Conservation (phyloP, 139 green algal species). For the Chlorella sorokiniana region DNA sequence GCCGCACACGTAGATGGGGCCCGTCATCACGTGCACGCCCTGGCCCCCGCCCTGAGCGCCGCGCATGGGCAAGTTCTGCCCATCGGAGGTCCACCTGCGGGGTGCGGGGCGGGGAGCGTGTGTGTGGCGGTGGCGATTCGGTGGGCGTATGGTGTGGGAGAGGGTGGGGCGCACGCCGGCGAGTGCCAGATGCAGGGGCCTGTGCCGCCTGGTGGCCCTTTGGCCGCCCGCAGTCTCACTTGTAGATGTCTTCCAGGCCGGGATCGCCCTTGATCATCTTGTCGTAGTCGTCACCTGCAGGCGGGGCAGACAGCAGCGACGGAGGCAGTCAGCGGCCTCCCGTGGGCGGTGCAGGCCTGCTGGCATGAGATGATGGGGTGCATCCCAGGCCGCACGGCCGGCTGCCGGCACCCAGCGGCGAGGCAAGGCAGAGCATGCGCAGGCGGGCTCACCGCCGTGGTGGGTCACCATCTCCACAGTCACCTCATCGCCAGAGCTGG, state of each 20-base stretch:
- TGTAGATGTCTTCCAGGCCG: slow-evolving; percentile 66
- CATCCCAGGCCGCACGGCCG: not conserved
- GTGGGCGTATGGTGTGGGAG: not conserved
- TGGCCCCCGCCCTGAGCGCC: slow-evolving; percentile 56
- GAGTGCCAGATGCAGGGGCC: not conserved
- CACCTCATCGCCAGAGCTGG: slow-evolving; percentile 55
- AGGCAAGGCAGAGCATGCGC: not conserved
- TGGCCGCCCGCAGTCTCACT: no score
- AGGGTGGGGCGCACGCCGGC: not conserved
- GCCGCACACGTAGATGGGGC: slow-evolving; percentile 58
- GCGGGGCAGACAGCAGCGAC: slow-evolving; percentile 10
- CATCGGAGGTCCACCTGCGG: not conserved
- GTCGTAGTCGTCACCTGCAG: slow-evolving; percentile 58
- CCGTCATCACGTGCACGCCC: slow-evolving; percentile 68
- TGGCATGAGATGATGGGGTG: no score
- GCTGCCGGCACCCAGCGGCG: no score
- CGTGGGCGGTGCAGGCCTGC: no score
- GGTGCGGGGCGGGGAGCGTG: not conserved
- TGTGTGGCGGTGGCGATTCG: not conserved
- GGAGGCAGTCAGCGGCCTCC: not conserved
- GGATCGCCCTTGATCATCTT: slow-evolving; percentile 75
- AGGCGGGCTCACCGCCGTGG: slow-evolving; percentile 34
- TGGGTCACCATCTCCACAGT: slow-evolving; percentile 68
- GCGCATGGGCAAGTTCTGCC: slow-evolving; percentile 39
- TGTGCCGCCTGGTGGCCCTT: not conserved